phyloP scores from a whole-genome alignment of 805 yeast genomes.

The Aciculoconidium aculeatum region DNA sequence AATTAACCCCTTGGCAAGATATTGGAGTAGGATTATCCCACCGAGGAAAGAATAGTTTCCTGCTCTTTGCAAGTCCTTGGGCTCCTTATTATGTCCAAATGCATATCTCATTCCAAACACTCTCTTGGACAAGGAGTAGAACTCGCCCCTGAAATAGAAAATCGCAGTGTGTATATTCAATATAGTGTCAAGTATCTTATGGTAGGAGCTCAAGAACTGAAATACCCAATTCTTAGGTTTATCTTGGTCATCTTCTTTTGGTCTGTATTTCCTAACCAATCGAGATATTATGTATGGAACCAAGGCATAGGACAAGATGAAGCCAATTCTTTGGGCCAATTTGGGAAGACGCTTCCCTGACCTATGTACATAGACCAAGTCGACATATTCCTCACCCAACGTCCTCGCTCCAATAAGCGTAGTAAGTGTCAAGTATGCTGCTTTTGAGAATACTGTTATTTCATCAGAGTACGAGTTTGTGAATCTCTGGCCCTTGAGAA shows the following conservation, averaged over 20 bases:
- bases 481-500: slow-evolving; percentile 57
- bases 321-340: slow-evolving; percentile 44
- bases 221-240: slow-evolving; percentile 5
- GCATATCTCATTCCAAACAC: slow-evolving; percentile 77
- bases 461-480: slow-evolving; percentile 60
- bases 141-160: slow-evolving; percentile 79
- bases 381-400: slow-evolving; percentile 92
- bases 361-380: slow-evolving; percentile 57
- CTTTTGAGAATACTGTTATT: slow-evolving; percentile 50
- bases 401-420: slow-evolving; percentile 75
- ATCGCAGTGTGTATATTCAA: slow-evolving; percentile 70
- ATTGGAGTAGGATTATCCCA: slow-evolving; percentile 49
- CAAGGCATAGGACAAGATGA: slow-evolving; percentile 53
- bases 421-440: slow-evolving; percentile 66
- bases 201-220: slow-evolving; percentile 31
- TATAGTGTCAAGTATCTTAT: slow-evolving; percentile 45
- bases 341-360: slow-evolving; percentile 47
- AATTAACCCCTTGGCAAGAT: slow-evolving; percentile 38
- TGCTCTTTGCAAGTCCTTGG: slow-evolving; percentile 30
- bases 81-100: slow-evolving; percentile 54
- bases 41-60: slow-evolving; percentile 79
- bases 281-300: slow-evolving; percentile 51
- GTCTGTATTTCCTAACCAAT: slow-evolving; percentile 18
- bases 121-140: slow-evolving; percentile 73
- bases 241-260: slow-evolving; percentile 13